Evolutionary conservation across 1,284 basidiomycete species (phyloP), one percentile per base, ranked within the genome.

Genomic region (Agroathelia rolfsii): DNA sequence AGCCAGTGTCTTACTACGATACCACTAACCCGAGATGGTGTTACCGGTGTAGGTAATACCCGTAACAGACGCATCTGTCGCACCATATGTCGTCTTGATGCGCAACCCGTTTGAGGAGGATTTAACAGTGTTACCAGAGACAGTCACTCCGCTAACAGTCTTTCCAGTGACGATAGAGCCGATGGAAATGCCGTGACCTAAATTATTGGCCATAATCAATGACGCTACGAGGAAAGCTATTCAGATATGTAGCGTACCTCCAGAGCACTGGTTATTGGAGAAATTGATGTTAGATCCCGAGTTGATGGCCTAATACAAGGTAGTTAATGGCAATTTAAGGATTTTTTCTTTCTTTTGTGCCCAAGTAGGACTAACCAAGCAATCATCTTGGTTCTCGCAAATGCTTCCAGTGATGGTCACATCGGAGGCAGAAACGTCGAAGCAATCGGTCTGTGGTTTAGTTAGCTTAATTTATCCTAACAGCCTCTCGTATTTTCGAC

Each of bases 261-360:
- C 42, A 9, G 35, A 38, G 41, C 48, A 49, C 18, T 21, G 36
- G 28, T 44, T 45, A 15, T 41, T 41, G 23, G 40, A 30, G 25
- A 46, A 45, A 14, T 43, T 30, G n/a, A 51, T 38, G 32, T 43
- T 43, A 9, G 13, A 31, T 4, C 41, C 49, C 14, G 37, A 36
- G 30, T 46, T 49, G 23, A 51, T 39, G 10, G 48, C 49, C 18
- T n/a, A n/a, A n/a, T n/a, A n/a, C n/a, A n/a, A n/a, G n/a, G n/a
- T n/a, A n/a, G n/a, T n/a, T n/a, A n/a, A n/a, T n/a, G n/a, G n/a
- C n/a, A n/a, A n/a, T n/a, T n/a, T n/a, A n/a, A n/a, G n/a, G n/a
- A n/a, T n/a, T n/a, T n/a, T n/a, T n/a, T n/a, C n/a, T n/a, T n/a
- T n/a, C n/a, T n/a, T n/a, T n/a, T n/a, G n/a, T n/a, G n/a, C n/a